These are phyloP conservation scores for Discostella pseudostelligera DNA, from an alignment of 108 stramenopile species.

Conservation along the genomic window DNA sequence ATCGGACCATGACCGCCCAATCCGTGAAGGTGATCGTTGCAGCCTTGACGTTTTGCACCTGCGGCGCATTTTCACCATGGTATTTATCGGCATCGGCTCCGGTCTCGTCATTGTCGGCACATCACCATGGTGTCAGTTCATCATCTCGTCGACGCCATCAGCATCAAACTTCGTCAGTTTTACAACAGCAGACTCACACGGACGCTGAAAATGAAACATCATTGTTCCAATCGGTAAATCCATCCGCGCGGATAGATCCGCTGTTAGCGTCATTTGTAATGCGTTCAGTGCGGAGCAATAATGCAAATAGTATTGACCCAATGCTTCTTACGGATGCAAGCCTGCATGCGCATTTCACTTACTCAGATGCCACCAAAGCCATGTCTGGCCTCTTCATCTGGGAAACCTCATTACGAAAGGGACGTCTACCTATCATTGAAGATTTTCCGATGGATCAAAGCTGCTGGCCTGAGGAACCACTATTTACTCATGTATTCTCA, in stretches of 20 bases:
- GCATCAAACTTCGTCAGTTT: too few species aligned
- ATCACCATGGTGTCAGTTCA: too few species aligned
- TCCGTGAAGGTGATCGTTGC: too few species aligned
- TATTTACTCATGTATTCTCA: slow-evolving; percentile 44
- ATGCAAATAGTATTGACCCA: background rate
- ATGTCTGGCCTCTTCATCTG: slow-evolving; percentile 24
- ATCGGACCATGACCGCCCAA: too few species aligned
- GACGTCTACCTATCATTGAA: slow-evolving; percentile 9
- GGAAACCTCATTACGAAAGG: slow-evolving; percentile 28
- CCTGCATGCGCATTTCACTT: slow-evolving; percentile 15
- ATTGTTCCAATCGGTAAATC: too few species aligned
- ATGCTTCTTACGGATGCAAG: background rate
- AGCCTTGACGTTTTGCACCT: too few species aligned
- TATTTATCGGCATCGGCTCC: too few species aligned
- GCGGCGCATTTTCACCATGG: too few species aligned
- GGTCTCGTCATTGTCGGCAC: too few species aligned
- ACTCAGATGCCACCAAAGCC: slow-evolving; percentile 26
- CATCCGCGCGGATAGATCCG: slow-evolving; percentile 33
- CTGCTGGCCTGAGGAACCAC: slow-evolving; percentile 60
- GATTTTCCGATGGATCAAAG: slow-evolving; percentile 20
- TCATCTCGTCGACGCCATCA: too few species aligned
- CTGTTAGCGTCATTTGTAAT: slow-evolving; percentile 34
- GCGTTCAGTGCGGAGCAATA: slow-evolving; percentile 19
- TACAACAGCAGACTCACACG: too few species aligned
- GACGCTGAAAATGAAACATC: too few species aligned